These are phyloP conservation scores for Wickerhamiella brachini DNA, from an alignment of 805 yeast genomes.

Conservation along the genomic window DNA sequence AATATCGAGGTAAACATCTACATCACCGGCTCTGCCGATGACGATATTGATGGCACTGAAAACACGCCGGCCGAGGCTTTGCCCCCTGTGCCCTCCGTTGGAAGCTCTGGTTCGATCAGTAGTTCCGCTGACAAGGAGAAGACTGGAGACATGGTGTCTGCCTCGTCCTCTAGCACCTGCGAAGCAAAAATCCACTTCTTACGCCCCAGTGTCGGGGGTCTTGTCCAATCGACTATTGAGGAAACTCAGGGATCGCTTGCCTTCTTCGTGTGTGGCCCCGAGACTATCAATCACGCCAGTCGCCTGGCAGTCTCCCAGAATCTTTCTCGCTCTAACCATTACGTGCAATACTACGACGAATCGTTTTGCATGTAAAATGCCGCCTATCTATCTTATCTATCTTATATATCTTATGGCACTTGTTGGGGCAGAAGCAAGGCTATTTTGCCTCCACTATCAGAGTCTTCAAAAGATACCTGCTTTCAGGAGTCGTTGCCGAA, in stretches of 20 bases:
- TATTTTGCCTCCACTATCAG: no score
- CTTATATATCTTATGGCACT: no score
- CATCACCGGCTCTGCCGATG: background rate
- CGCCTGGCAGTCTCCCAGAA: constrained; percentile 7
- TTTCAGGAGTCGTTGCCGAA: no score
- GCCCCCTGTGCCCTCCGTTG: background rate
- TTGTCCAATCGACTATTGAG: constrained; percentile 2
- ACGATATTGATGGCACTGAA: background rate
- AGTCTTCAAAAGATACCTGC: no score
- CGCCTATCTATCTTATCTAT: background rate
- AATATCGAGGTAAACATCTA: background rate
- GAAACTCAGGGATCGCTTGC: constrained; percentile 6
- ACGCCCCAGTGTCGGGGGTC: background rate
- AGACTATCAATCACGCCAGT: constrained; percentile 8
- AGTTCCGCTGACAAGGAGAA: background rate
- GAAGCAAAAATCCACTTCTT: background rate
- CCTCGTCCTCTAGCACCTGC: background rate
- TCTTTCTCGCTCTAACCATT: constrained; percentile 3
- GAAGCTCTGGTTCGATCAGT: background rate
- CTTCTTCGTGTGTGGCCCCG: constrained; percentile 12
- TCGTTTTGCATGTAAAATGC: constrained; percentile 8
- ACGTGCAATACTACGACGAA: constrained; percentile 11
- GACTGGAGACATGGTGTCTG: background rate
- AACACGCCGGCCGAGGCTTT: background rate
- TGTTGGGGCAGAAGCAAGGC: no score